Percentiles rank a stretch among this genome's conserved stretches.
phyloP scores from a whole-genome alignment of 192 early-diverging fungal genomes.

The Martensiomyces pterosporus region DNA sequence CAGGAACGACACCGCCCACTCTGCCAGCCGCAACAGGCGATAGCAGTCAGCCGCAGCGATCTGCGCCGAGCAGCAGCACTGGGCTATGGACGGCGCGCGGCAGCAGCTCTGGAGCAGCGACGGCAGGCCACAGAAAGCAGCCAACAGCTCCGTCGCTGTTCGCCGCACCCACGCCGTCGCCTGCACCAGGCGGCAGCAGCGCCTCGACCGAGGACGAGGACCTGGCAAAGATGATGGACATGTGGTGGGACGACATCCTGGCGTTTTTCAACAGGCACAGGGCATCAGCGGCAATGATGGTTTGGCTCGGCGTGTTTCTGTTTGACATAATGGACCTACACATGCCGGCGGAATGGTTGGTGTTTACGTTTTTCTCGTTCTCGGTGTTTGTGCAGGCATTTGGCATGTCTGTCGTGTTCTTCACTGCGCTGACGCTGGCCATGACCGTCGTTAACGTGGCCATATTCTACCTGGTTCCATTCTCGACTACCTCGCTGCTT shows the following conservation, averaged over 20 bases:
- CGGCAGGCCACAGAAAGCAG: not conserved
- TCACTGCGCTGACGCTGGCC: slow-evolving; percentile 30
- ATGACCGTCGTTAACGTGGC: slow-evolving; percentile 38
- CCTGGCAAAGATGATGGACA: slow-evolving; percentile 10
- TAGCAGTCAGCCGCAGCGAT: slow-evolving; percentile 3
- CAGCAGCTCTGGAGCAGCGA: no score
- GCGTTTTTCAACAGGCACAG: slow-evolving; percentile 38
- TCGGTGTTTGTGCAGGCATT: slow-evolving; percentile 50
- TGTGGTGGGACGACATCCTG: slow-evolving; percentile 32
- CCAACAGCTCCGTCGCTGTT: slow-evolving; percentile 1
- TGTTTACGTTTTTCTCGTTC: slow-evolving; percentile 48
- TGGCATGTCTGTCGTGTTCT: slow-evolving; percentile 43
- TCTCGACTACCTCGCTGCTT: slow-evolving; percentile 23
- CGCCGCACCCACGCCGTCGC: not conserved
- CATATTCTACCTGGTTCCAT: slow-evolving; percentile 30
- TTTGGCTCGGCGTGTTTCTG: slow-evolving; percentile 31
- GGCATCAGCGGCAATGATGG: slow-evolving; percentile 27
- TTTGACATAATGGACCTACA: slow-evolving; percentile 34
- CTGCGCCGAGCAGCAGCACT: not conserved
- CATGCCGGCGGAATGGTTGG: slow-evolving; percentile 48
- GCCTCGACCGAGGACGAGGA: slow-evolving; percentile 12
- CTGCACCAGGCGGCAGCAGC: not conserved
- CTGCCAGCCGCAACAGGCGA: not conserved
- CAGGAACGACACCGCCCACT: not conserved
- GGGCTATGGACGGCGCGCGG: no score